Base-by-base conservation (phyloP, 2,329 filamentous ascomycete genomes). In the Keithomyces neogunnii region DNA sequence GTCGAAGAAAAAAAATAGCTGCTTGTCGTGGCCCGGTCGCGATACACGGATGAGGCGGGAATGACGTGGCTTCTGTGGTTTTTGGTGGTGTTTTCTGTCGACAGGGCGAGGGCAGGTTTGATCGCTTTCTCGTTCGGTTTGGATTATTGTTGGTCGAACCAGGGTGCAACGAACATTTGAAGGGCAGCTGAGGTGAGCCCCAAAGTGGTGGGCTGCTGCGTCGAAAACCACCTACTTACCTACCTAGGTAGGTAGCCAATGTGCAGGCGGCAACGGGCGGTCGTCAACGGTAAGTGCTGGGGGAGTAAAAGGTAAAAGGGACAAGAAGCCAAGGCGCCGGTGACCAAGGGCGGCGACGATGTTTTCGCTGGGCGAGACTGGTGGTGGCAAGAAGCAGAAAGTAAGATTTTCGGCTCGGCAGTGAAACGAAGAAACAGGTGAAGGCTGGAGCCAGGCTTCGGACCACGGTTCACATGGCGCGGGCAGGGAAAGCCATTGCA, bases 321-420 rank as follows among this genome's bases (percentile, higher is more conserved):
- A 19, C 3, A 30, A 28, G 40, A 32, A 44, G 31, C 19, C 31
- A 50, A 36, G 39, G n/a, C 3, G 29, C 43, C 10, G 47, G 43
- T 32, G n/a, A 19, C 44, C 39, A 42, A 45, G 50, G 32, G 48
- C 19, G 19, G 19, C 35, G 48, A 53, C n/a, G 38, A 50, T 35
- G 19, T 10, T 13, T 45, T 32, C 38, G 36, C 33, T 10, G 10
- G 36, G 35, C 13, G 7, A 42, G 31, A 36, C 31, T 28, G 50
- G 43, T 53, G 47, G 35, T 52, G 33, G 39, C 31, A 43, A 33
- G 48, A 47, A 28, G 36, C 31, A 31, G 32, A 45, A 40, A 45
- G 45, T 38, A 47, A 48, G 39, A 53, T 38, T 50, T 47, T 45
- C 40, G 48, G 45, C 13, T 13, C 38, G 48, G 48, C 51, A 43